phyloP scores from a whole-genome alignment of 2,329 filamentous ascomycete species.

The Zasmidium angulare region DNA sequence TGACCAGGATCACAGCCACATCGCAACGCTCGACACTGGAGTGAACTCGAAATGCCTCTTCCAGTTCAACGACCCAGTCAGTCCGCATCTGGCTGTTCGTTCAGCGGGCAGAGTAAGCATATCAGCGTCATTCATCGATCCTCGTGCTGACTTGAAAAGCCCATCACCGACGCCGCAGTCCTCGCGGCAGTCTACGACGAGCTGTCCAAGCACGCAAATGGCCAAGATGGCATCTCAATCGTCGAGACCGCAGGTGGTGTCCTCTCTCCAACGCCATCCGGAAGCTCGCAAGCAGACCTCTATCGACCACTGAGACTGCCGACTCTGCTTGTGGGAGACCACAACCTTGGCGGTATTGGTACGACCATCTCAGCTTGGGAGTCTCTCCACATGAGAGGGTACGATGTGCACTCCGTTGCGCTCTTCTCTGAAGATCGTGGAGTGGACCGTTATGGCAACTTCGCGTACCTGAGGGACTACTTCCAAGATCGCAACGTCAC shows the following conservation, averaged over 20 bases:
- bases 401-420: slow-evolving; percentile 69
- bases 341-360: slow-evolving; percentile 75
- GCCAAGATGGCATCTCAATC: slow-evolving; percentile 59
- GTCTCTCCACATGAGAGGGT: slow-evolving; percentile 73
- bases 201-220: slow-evolving; percentile 42
- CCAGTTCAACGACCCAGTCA: slow-evolving; percentile 72
- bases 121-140: neutral
- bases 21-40: slow-evolving; percentile 58
- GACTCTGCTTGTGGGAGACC: slow-evolving; percentile 71
- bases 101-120: slow-evolving; percentile 21
- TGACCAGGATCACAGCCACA: slow-evolving; percentile 53
- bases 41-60: slow-evolving; percentile 63
- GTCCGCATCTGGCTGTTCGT: slow-evolving; percentile 72
- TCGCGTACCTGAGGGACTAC: slow-evolving; percentile 65
- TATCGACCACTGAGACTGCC: slow-evolving; percentile 74
- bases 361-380: slow-evolving; percentile 79
- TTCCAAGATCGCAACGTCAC: slow-evolving; percentile 62
- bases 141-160: slow-evolving; percentile 16
- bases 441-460: slow-evolving; percentile 61
- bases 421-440: slow-evolving; percentile 61
- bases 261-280: slow-evolving; percentile 74
- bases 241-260: slow-evolving; percentile 83
- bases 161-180: slow-evolving; percentile 34
- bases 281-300: slow-evolving; percentile 73
- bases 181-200: slow-evolving; percentile 45